Evolutionary conservation across 345 rosid species (phyloP).

Genomic region (Eucalyptus guilfoylei): DNA sequence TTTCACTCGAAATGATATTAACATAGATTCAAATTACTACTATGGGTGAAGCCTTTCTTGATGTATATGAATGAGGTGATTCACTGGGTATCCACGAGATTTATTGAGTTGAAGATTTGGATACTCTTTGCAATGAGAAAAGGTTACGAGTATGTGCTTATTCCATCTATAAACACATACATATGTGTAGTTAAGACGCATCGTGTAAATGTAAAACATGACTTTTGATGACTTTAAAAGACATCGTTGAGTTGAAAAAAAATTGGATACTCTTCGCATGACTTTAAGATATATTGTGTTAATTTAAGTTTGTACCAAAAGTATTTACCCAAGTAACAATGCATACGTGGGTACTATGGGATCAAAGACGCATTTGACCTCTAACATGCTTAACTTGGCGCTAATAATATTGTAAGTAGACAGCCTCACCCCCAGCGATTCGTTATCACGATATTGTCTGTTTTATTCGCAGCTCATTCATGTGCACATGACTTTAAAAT

Average conservation of each 20-base stretch:
- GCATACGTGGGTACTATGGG: neutral
- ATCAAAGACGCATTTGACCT: neutral
- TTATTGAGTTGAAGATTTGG: neutral
- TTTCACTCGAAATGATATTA: neutral
- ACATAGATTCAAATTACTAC: neutral
- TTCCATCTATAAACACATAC: too few species aligned
- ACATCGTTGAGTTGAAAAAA: neutral
- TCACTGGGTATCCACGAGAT: neutral
- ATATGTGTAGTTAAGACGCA: neutral
- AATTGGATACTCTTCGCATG: neutral
- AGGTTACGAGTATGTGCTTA: neutral
- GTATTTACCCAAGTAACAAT: neutral
- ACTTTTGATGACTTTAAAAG: neutral
- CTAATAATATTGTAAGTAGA: neutral
- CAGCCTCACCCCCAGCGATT: neutral
- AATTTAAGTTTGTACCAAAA: neutral
- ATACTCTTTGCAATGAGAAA: neutral
- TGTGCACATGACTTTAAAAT: neutral
- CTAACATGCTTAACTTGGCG: neutral
- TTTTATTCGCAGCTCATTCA: neutral
- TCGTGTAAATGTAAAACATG: neutral
- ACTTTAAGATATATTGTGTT: neutral
- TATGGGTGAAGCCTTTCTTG: neutral
- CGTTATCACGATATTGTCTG: neutral
- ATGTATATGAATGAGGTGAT: neutral